Percentiles rank a stretch among this genome's conserved stretches.
These are phyloP conservation scores for Ophiosphaerella korrae DNA, from an alignment of 2,329 filamentous ascomycete species.

Conservation along the genomic window DNA sequence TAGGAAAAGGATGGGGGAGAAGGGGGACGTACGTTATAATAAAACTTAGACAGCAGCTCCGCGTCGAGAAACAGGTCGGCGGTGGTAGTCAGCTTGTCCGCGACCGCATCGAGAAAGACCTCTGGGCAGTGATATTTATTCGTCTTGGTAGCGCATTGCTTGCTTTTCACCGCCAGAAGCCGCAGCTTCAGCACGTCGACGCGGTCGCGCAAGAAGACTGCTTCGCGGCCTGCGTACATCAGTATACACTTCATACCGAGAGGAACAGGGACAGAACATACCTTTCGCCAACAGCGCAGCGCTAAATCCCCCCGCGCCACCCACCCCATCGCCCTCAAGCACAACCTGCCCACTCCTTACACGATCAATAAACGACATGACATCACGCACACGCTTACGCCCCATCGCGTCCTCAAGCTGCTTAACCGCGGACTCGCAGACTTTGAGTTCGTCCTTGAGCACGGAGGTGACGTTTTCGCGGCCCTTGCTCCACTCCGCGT, in stretches of 20 bases:
- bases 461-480: slow-evolving; percentile 80
- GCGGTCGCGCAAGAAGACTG: slow-evolving; percentile 89
- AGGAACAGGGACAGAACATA: slow-evolving; percentile 48
- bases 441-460: slow-evolving; percentile 84
- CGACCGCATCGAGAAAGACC: slow-evolving; percentile 95
- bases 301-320: slow-evolving; percentile 92
- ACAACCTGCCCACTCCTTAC: slow-evolving; percentile 83
- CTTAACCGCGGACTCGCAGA: slow-evolving; percentile 80
- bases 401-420: slow-evolving; percentile 77
- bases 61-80: slow-evolving; percentile 97
- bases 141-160: slow-evolving; percentile 79
- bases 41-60: slow-evolving; percentile 94
- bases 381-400: slow-evolving; percentile 83
- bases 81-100: slow-evolving; percentile 90
- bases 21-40: slow-evolving; percentile 72
- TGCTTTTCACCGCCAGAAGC: slow-evolving; percentile 82
- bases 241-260: slow-evolving; percentile 9
- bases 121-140: slow-evolving; percentile 98
- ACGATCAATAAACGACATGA: slow-evolving; percentile 88
- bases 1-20: slow-evolving; percentile 72
- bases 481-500: slow-evolving; percentile 83
- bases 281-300: slow-evolving; percentile 82
- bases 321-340: slow-evolving; percentile 80
- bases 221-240: slow-evolving; percentile 73
- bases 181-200: slow-evolving; percentile 91